phyloP scores from a whole-genome alignment of 2,329 filamentous ascomycete genomes.

The Sclerotinia spermophila region DNA sequence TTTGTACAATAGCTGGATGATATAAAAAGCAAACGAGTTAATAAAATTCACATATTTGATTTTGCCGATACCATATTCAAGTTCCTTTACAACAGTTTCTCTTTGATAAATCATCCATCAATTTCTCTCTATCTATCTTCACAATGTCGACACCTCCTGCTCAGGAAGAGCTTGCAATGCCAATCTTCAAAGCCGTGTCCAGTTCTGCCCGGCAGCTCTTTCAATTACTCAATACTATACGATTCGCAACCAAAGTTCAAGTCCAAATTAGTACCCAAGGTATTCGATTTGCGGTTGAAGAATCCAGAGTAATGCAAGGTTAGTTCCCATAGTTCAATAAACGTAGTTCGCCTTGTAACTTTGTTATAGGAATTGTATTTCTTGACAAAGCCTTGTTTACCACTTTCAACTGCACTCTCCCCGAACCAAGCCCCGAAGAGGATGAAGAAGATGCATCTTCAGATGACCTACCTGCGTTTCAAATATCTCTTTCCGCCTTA shows the following conservation, averaged over 20 bases:
- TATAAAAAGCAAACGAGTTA: conserved; percentile 33
- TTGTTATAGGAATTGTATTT: conserved; percentile 64
- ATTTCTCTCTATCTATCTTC: background rate
- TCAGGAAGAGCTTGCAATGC: conserved; percentile 37
- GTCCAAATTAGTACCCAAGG: conserved; percentile 82
- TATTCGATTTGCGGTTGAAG: conserved; percentile 82
- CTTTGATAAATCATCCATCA: background rate
- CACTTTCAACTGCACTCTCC: conserved; percentile 68
- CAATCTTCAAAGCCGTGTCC: conserved; percentile 70
- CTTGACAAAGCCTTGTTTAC: conserved; percentile 88
- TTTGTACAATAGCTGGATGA: conserved; percentile 36
- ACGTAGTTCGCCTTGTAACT: conserved; percentile 22
- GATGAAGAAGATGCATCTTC: conserved; percentile 41
- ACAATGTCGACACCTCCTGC: conserved; percentile 33
- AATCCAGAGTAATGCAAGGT: conserved; percentile 90
- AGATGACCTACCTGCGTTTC: conserved; percentile 63
- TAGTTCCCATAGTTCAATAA: conserved; percentile 32
- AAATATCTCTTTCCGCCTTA: conserved; percentile 80
- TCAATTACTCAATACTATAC: conserved; percentile 56
- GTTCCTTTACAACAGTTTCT: conserved; percentile 2
- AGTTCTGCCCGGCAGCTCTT: conserved; percentile 75
- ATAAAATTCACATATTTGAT: conserved; percentile 22
- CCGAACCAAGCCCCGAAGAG: conserved; percentile 37
- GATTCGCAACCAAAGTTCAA: conserved; percentile 53
- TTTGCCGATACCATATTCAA: conserved; percentile 16